Base-by-base conservation (phyloP, 768 basidiomycete species). In the Suillus hirtellus region DNA sequence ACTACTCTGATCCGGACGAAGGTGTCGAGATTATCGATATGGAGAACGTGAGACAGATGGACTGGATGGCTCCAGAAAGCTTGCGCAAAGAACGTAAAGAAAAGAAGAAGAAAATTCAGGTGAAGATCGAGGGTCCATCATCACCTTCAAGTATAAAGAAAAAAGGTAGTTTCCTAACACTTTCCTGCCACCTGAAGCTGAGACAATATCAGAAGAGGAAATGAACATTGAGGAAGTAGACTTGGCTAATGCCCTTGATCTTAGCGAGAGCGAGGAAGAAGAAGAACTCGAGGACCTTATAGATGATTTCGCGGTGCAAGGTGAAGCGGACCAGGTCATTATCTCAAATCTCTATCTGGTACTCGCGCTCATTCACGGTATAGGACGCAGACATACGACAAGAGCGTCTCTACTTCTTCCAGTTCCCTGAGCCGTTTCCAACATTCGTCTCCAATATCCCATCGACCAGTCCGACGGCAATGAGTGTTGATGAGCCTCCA, bases 1-100 rank as follows among this genome's bases (percentile, higher is more conserved):
- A 81, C 21, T 93, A 94, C 75, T 95, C 93, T 19, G 93, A 95
- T 64, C 90, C 91, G 14, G 93, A 94, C 68, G 90, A 93, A 61
- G 92, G 90, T 12, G 89, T 93, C 31, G 90, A 93, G 76, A 92
- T 94, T 60, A 79, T 95, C 46, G 93, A 95, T 69, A 89, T 95
- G 85, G 86, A 88, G 37, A 82, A 88, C 63, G 86, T 95, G 37
- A 77, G 82, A 59, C 79, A 86, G 65, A 85, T 95, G 86, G 93
- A 95, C 73, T 93, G 88, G 86, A 92, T 92, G 88, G 93, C 93
- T 9, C 93, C 93, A 1, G 91, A 93, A 71, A 87, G 82, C 64
- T 70, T 93, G 61, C 79, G 77, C 61, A 87, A 78, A 66, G 84
- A 87, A 60, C 80, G 73, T 19, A 68, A 69, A 42, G 75, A 77